Percentiles rank a stretch among this genome's conserved stretches.
phyloP scores from a whole-genome alignment of 2,329 filamentous ascomycete genomes.

The Rachicladosporium sp. region DNA sequence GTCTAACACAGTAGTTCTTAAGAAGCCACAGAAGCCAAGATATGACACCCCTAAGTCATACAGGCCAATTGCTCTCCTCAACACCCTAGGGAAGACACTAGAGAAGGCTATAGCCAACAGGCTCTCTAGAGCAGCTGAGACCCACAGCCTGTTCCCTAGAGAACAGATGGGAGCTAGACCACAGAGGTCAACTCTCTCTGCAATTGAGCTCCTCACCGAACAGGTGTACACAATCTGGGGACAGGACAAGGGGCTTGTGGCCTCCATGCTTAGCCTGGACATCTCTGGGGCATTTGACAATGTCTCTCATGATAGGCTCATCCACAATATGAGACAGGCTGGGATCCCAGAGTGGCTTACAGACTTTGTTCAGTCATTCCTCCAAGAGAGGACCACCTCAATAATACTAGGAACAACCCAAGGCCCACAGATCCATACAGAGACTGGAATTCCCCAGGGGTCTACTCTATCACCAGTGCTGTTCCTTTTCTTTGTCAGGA shows the following conservation, averaged over 20 bases:
- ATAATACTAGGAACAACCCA: constrained; percentile 11
- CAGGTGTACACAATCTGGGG: constrained; percentile 11
- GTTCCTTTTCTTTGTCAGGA: constrained; percentile 23
- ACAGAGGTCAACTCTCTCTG: constrained; percentile 15
- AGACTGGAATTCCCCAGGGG: constrained; percentile 20
- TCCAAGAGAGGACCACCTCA: constrained; percentile 4
- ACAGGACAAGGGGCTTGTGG: constrained; percentile 13
- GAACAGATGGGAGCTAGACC: constrained; percentile 19
- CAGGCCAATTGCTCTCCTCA: constrained; percentile 17
- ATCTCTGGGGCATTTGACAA: constrained; percentile 22
- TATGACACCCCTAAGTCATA: constrained; percentile 16
- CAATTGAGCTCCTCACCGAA: constrained; percentile 17
- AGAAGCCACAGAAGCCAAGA: constrained; percentile 15
- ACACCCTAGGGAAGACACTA: constrained; percentile 19
- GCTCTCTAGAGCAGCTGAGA: too few relatives aligned
- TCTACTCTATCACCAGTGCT: constrained; percentile 22
- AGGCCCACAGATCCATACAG: constrained; percentile 10
- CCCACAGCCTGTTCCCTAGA: constrained; percentile 13
- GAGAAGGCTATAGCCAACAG: too few relatives aligned
- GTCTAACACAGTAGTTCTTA: constrained; percentile 17
- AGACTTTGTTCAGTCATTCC: constrained; percentile 20
- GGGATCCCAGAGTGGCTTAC: constrained; percentile 15
- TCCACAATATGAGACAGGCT: constrained; percentile 22
- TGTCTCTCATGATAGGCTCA: constrained; percentile 24
- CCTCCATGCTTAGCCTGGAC: constrained; percentile 21